Base-by-base conservation (phyloP, 2,329 filamentous ascomycete species). In the Arachnomyces sp. region DNA sequence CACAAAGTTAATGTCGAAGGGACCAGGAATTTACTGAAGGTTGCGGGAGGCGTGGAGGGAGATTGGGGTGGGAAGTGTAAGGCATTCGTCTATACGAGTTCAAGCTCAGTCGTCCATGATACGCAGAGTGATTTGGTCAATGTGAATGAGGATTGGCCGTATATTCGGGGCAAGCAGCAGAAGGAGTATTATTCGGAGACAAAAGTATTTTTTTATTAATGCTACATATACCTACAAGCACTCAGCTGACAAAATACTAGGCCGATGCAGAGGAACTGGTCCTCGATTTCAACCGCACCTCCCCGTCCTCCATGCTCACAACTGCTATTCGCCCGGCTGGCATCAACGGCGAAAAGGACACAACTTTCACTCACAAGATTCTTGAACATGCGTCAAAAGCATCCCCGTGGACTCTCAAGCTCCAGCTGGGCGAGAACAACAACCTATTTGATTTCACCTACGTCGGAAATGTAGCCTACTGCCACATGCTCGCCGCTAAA, bases 341-440 rank as follows among this genome's bases (percentile, higher is more conserved):
- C 50, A 93, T 96, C 61, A 86, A 95, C 56, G 90, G 90, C 54
- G 86, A 92, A 57, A 86, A 86, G 53, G 92, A 98, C 67, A 77
- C 78, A 39, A 83, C 88, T 57, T 65, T 82, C 11, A 78, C 90
- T 28, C 77, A 81, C 47, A 78, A 82, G 51, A 75, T 95, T 47
- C 71, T 94, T 54, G 75, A 80, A 46, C 78, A 85, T 52, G 84
- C 83, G 58, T 71, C 73, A 44, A 73, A 77, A 31, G 62, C 63
- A 11, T 68, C 67, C 5, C 49, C 51, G 46, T 72, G 77, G 53
- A 80, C 85, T 48, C 82, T 86, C 29, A 77, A 76, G 46, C 78
- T 92, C 59, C 85, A 95, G 62, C 75, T 96, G 15, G 92, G 92
- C 51, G 65, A 78, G n/a, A 80, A 80, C 49, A 68, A 70, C 44